Base-by-base conservation (phyloP, 2,329 filamentous ascomycete species). In the Iodosphaeria phyllophila region DNA sequence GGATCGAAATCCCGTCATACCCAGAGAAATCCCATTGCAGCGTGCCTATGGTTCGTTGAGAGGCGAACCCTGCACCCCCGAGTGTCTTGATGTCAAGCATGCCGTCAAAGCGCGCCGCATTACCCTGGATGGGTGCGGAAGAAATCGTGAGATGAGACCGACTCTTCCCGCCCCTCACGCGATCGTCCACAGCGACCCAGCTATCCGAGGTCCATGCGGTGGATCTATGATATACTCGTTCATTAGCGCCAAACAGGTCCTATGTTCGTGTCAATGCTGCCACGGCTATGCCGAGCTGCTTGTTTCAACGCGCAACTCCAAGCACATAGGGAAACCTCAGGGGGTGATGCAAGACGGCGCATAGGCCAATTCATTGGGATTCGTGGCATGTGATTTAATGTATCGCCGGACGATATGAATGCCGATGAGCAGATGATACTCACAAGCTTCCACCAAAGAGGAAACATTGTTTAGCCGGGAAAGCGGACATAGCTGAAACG, bases 1-100 rank as follows among this genome's bases (percentile, higher is more conserved):
- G 41, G 4, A 82, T 35, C 33, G 58, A 45, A 13, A 82, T 48
- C 3, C 75, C 76, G 22, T 67, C 58, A 36, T 71, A 75, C 8
- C 36, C 40, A 2, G 60, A 62, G 6, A 89, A 48, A 37, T 89
- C 63, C 62, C 74, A 76, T 13, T 50, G 49, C 9, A 58, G 48
- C 19, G 60, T 50, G 6, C 69, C 64, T 19, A 56, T 59, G 4
- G 74, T 82, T 23, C 74, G 64, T 43, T 86, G 80, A 4, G 73
- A 79, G 7, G 79, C 79, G 42, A 91, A 89, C 5, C 80, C 80
- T 1, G 80, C 79, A 16, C 77, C 78, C 14, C 78, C 78, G 0
- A 89, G 65, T 0, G 76, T 69, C 26, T 60, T 61, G 33, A 74
- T 80, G 48, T 89, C 78, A 12, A 89, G 59, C 13, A 56, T 55